Conservation (phyloP, 805 yeast genomes). For the Pichia cephalocereana region DNA sequence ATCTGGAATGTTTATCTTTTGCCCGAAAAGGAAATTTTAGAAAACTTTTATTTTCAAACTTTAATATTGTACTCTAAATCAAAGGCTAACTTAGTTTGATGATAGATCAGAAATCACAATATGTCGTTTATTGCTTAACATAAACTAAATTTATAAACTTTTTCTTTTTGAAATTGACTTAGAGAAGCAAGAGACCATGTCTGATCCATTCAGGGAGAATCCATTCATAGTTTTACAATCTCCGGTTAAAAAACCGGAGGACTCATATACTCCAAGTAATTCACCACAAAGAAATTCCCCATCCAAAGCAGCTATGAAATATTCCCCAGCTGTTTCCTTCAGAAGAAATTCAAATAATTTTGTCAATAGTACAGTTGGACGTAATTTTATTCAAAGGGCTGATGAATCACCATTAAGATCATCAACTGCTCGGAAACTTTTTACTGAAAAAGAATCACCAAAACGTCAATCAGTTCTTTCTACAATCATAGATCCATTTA, state of each 20-base stretch:
- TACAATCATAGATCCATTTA: slow-evolving; percentile 39
- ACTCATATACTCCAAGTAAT: slow-evolving; percentile 21
- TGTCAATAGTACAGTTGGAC: slow-evolving; percentile 28
- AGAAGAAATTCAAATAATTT: slow-evolving; percentile 21
- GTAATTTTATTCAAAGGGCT: slow-evolving; percentile 28
- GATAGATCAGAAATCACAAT: too few relatives aligned
- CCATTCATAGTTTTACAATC: slow-evolving; percentile 22
- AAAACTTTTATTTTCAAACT: not conserved
- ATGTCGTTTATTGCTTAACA: too few relatives aligned
- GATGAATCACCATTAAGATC: slow-evolving; percentile 18
- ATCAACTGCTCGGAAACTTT: slow-evolving; percentile 53
- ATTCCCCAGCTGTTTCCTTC: slow-evolving; percentile 36
- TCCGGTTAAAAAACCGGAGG: slow-evolving; percentile 25
- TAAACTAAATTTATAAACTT: too few relatives aligned
- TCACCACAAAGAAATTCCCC: slow-evolving; percentile 28
- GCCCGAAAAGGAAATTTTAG: slow-evolving; percentile 6
- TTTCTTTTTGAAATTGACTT: not conserved
- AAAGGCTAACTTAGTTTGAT: too few relatives aligned
- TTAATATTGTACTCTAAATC: not conserved
- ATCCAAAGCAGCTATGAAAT: slow-evolving; percentile 30
- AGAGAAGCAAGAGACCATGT: not conserved
- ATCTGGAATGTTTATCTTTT: slow-evolving; percentile 3
- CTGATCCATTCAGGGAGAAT: slow-evolving; percentile 22
- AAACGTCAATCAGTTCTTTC: slow-evolving; percentile 44
- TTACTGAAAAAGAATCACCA: slow-evolving; percentile 66